A percentile compares a stretch with the other conserved stretches of the same genome.
These are phyloP conservation scores for Papilionanthe hybrid DNA, from an alignment of 116 monocot species.

Conservation along the genomic window DNA sequence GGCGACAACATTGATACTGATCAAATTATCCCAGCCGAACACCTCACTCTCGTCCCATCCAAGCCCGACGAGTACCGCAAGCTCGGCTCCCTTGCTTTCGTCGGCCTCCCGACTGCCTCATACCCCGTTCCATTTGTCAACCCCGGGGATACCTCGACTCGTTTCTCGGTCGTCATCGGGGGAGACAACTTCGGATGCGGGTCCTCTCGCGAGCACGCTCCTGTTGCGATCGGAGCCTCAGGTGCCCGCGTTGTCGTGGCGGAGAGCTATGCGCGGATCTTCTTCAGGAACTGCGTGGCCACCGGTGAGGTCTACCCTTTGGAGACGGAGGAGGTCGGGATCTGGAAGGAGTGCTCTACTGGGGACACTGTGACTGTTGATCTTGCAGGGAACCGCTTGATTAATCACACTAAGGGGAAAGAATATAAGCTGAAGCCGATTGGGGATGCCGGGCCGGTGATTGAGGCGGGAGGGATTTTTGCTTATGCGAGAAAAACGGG, in stretches of 20 bases:
- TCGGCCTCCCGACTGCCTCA: conserved; percentile 37
- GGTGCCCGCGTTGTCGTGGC: conserved; percentile 38
- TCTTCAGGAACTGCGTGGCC: conserved; percentile 53
- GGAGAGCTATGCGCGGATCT: conserved; percentile 49
- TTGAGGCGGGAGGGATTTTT: conserved; percentile 58
- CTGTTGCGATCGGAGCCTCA: conserved; percentile 47
- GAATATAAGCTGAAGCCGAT: conserved; percentile 46
- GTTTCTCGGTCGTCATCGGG: conserved; percentile 35
- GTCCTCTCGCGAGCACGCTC: conserved; percentile 61
- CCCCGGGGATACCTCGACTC: conserved; percentile 23
- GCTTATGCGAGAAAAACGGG: conserved; percentile 54
- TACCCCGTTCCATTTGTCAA: conserved; percentile 43
- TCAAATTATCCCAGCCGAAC: conserved; percentile 55
- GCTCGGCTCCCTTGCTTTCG: conserved; percentile 42
- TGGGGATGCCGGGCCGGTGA: conserved; percentile 57
- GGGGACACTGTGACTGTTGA: conserved; percentile 49
- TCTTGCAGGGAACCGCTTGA: conserved; percentile 20
- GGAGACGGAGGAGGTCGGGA: conserved; percentile 34
- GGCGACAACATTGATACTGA: conserved; percentile 63
- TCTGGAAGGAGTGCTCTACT: conserved; percentile 39
- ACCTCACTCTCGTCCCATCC: conserved; percentile 55
- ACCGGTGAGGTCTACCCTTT: conserved; percentile 54
- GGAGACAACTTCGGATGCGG: conserved; percentile 62
- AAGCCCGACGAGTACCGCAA: conserved; percentile 52
- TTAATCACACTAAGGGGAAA: conserved; percentile 46